These are phyloP conservation scores for Somion occarium DNA, from an alignment of 1,284 basidiomycete genomes.

Conservation along the genomic window DNA sequence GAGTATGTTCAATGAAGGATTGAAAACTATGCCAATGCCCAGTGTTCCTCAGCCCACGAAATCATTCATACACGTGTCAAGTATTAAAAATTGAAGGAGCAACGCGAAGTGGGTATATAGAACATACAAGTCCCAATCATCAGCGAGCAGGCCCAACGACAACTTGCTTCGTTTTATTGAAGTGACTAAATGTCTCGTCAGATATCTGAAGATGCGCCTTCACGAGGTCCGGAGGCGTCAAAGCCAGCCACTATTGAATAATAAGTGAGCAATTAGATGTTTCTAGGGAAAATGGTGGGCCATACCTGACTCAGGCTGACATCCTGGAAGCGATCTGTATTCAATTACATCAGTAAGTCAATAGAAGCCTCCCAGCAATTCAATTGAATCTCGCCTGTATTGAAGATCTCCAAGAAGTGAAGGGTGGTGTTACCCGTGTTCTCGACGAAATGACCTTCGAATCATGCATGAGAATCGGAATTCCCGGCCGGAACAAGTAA, in stretches of 20 bases:
- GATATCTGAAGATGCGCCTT: conserved; percentile 34
- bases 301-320: conserved; percentile 27
- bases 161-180: conserved; percentile 31
- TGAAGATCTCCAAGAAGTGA: conserved; percentile 59
- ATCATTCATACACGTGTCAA: too few species aligned
- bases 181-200: conserved; percentile 28
- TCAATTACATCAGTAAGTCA: not conserved
- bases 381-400: conserved; percentile 34
- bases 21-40: too few species aligned
- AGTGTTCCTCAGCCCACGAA: too few species aligned
- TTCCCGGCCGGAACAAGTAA: not conserved
- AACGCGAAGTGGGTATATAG: too few species aligned
- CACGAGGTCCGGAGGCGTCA: conserved; percentile 36
- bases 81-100: too few species aligned
- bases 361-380: not conserved
- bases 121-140: too few species aligned
- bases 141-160: conserved; percentile 20
- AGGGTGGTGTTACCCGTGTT: conserved; percentile 62
- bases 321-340: conserved; percentile 23
- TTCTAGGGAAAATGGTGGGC: not conserved
- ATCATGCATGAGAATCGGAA: not conserved
- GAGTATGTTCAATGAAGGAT: too few species aligned
- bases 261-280: not conserved
- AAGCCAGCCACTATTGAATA: conserved; percentile 31
- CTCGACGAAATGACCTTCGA: conserved; percentile 60